These are phyloP conservation scores for Globisporangium yorkense DNA, from an alignment of 352 stramenopile genomes.

Conservation along the genomic window DNA sequence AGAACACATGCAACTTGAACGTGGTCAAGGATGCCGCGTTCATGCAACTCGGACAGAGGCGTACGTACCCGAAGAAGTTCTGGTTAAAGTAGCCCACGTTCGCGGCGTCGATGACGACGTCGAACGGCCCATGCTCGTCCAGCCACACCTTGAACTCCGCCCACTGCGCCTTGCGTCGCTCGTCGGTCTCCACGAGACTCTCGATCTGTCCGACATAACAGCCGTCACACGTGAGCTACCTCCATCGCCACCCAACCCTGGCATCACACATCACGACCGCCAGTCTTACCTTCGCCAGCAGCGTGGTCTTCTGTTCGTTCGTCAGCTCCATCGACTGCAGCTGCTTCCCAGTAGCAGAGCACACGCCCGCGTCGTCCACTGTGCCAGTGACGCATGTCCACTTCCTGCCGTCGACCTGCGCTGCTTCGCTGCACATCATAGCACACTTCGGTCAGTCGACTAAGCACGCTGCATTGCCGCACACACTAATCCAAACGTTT, in stretches of 20 bases:
- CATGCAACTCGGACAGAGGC: neutral
- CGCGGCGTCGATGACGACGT: conserved; percentile 96
- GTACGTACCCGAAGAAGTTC: conserved; percentile 88
- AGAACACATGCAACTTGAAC: no score
- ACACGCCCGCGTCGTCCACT: conserved; percentile 47
- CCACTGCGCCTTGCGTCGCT: conserved; percentile 71
- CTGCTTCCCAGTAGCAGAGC: conserved; percentile 51
- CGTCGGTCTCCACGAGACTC: conserved; percentile 68
- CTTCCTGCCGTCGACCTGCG: conserved; percentile 41
- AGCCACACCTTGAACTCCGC: conserved; percentile 81
- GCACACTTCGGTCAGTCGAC: neutral
- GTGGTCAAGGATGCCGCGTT: no score
- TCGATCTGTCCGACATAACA: conserved; percentile 39
- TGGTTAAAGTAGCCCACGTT: conserved; percentile 98
- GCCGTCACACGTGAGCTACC: neutral
- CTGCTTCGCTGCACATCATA: conserved; percentile 35
- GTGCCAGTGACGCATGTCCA: conserved; percentile 55
- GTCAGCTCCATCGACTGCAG: conserved; percentile 66
- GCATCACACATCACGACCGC: neutral
- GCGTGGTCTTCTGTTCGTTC: conserved; percentile 25
- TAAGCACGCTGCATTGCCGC: neutral
- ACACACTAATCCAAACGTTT: neutral
- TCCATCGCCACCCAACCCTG: neutral
- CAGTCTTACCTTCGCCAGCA: conserved; percentile 56
- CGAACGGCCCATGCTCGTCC: conserved; percentile 62